Percentiles rank a stretch among this genome's conserved stretches.
phyloP scores from a whole-genome alignment of 148 eudicot genomes.

The Vaccinium darrowii region DNA sequence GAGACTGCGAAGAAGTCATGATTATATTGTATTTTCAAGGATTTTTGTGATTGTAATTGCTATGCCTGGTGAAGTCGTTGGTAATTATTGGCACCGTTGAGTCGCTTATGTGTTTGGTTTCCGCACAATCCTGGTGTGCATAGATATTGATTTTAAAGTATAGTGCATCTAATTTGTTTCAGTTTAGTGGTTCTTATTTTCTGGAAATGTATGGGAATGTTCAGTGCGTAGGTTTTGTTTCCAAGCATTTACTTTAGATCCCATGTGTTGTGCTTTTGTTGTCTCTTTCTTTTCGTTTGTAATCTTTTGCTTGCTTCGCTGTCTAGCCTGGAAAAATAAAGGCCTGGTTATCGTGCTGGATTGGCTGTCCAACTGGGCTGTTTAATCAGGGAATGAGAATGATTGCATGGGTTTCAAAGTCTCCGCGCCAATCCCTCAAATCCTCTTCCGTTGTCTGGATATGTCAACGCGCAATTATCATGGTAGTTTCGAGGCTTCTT shows the following conservation, averaged over 20 bases:
- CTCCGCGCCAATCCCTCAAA: background rate
- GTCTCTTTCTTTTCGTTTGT: background rate
- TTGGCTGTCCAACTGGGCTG: background rate
- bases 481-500: too few species aligned
- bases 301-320: background rate
- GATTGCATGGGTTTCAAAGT: background rate
- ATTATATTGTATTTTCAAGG: background rate
- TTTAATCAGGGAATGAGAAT: background rate
- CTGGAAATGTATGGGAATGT: background rate
- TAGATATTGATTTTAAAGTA: background rate
- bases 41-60: background rate
- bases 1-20: slow-evolving; percentile 11
- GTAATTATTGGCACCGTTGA: background rate
- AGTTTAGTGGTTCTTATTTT: background rate
- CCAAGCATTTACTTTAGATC: background rate
- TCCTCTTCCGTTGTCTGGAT: background rate
- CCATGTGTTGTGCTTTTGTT: background rate
- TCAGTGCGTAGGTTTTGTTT: background rate
- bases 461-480: too few species aligned
- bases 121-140: background rate
- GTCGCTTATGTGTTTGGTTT: background rate
- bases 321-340: background rate
- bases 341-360: background rate
- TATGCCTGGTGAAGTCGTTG: background rate
- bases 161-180: background rate